A percentile compares a stretch with the other conserved stretches of the same genome.
phyloP scores from a whole-genome alignment of 2,329 filamentous ascomycete genomes.

The Huntiella moniliformis region DNA sequence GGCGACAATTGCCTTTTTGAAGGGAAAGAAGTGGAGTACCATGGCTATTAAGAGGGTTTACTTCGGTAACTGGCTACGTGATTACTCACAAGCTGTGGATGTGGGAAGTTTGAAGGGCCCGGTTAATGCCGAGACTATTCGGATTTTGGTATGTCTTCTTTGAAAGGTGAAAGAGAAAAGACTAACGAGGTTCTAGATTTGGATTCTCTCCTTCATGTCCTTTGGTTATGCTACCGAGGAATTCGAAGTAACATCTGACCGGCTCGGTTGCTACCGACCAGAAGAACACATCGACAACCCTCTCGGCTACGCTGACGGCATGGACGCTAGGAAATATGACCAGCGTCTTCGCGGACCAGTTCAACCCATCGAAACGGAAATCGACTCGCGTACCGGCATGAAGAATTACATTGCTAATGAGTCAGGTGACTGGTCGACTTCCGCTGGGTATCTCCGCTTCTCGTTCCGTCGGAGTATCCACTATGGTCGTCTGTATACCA shows the following conservation, averaged over 20 bases:
- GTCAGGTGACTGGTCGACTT: slow-evolving; percentile 71
- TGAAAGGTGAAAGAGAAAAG: no score
- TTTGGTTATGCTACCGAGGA: slow-evolving; percentile 55
- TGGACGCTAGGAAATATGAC: slow-evolving; percentile 68
- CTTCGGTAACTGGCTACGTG: slow-evolving; percentile 74
- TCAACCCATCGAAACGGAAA: slow-evolving; percentile 47
- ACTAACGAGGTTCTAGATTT: slow-evolving; percentile 8
- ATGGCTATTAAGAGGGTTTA: slow-evolving; percentile 62
- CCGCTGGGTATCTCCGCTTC: slow-evolving; percentile 63
- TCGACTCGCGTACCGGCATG: slow-evolving; percentile 73
- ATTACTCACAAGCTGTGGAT: slow-evolving; percentile 72
- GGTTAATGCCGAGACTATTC: slow-evolving; percentile 59
- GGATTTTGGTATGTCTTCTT: slow-evolving; percentile 38
- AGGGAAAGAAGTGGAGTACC: slow-evolving; percentile 70
- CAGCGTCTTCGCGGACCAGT: slow-evolving; percentile 66
- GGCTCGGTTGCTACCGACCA: slow-evolving; percentile 57
- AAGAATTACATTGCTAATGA: slow-evolving; percentile 99
- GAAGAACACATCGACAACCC: slow-evolving; percentile 57
- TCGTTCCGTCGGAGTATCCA: slow-evolving; percentile 59
- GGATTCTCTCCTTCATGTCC: slow-evolving; percentile 54
- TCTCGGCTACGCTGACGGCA: slow-evolving; percentile 57
- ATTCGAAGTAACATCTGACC: slow-evolving; percentile 61
- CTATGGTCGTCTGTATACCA: slow-evolving; percentile 56
- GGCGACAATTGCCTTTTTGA: slow-evolving; percentile 55
- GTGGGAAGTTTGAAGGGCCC: slow-evolving; percentile 56